Evolutionary conservation across 257 asterid species (phyloP), one percentile per base, ranked within the genome.

Genomic region (Forsythia suspensa): DNA sequence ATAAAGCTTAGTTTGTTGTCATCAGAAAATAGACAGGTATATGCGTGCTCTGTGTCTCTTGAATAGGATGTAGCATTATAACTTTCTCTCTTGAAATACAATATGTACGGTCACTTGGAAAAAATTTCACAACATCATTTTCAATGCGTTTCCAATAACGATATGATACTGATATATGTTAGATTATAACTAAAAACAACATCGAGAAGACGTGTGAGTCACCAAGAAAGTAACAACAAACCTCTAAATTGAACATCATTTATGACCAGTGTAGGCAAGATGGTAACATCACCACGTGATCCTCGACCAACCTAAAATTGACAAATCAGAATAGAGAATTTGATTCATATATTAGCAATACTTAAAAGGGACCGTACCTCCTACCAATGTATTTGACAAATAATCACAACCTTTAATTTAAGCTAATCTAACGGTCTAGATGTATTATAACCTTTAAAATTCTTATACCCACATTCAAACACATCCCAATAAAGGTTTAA

Each of bases 211-310:
- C 6, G 29, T 8, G 1, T 6, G 24, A 57, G 20, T 15, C 59
- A 10, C 15, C 12, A 24, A 63, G 70, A 77, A n/a, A 61, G 42
- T 6, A 39, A 36, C 42, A 76, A 74, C 89, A 78, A 24, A 92
- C 97, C 98, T 89, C 98, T 87, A 88, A 91, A 94, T 73, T 94
- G 98, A 51, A 91, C 89, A 63, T 90, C 76, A 70, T 94, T 94
- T 71, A 94, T 90, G 80, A 94, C 90, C 92, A 94, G 78, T 36
- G 98, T 94, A 40, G 98, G 98, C 81, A 94, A 87, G 90, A 94
- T 94, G 78, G 97, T 94, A 38, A 94, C 95, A 82, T 94, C 98
- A 3, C 98, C 98, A 15, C 98, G 98, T 4, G 96, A 87, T 80
- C 98, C 98, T 72, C 75, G 90, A 13, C 98, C 98, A 38, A 94